These are phyloP conservation scores for Oryza officinalis DNA, from an alignment of 176 grass and related monocot species.

Conservation along the genomic window DNA sequence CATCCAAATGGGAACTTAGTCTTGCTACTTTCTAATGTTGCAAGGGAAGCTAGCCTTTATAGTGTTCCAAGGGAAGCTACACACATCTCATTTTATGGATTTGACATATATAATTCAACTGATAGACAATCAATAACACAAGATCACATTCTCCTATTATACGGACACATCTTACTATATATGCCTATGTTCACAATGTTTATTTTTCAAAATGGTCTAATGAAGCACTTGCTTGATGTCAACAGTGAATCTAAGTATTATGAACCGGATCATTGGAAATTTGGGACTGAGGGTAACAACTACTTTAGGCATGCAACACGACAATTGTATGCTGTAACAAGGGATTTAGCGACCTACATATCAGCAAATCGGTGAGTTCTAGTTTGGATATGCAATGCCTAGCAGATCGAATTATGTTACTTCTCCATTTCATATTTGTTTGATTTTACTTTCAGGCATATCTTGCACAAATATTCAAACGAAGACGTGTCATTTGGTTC, in stretches of 20 bases:
- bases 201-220: conserved; percentile 14
- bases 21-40: background rate
- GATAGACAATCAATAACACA: background rate
- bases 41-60: conserved; percentile 10
- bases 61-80: background rate
- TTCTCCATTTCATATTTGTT: conserved; percentile 7
- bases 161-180: conserved; percentile 2
- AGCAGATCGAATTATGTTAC: background rate
- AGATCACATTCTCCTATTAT: background rate
- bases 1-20: conserved; percentile 1
- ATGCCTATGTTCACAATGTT: conserved; percentile 10
- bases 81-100: background rate
- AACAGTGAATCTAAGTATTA: conserved; percentile 70
- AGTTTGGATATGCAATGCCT: conserved; percentile 6
- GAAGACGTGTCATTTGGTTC: conserved; percentile 88
- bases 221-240: conserved; percentile 25
- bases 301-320: conserved; percentile 82
- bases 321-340: conserved; percentile 76
- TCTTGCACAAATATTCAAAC: conserved; percentile 86
- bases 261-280: conserved; percentile 82
- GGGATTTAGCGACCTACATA: conserved; percentile 75
- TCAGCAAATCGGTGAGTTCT: conserved; percentile 64
- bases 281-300: conserved; percentile 70
- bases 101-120: background rate
- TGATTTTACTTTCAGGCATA: conserved; percentile 53